These are phyloP conservation scores for Ceratocystis ficicola DNA, from an alignment of 2,329 filamentous ascomycete genomes.

Conservation along the genomic window DNA sequence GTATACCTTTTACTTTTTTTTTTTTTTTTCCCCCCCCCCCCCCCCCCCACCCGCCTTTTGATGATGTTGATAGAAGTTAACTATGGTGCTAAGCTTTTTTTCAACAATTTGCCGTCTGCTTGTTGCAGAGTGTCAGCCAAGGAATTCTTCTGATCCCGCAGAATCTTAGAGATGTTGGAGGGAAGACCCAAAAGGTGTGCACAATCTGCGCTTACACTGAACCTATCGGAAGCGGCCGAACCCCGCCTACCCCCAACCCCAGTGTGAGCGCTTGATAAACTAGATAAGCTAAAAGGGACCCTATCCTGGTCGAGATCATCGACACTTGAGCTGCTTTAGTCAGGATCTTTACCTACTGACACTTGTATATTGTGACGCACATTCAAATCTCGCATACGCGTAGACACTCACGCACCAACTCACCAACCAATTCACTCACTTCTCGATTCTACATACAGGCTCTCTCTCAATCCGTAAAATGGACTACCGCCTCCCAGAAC, in stretches of 20 bases:
- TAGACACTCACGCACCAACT: background rate
- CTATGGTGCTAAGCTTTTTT: too few relatives aligned
- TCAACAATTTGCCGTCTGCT: too few relatives aligned
- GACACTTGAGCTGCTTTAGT: too few relatives aligned
- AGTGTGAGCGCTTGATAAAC: background rate
- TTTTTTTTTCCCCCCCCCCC: too few relatives aligned
- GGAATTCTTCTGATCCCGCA: too few relatives aligned
- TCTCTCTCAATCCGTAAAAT: background rate
- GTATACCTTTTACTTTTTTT: too few relatives aligned
- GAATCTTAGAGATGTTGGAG: too few relatives aligned
- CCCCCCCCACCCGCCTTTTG: too few relatives aligned
- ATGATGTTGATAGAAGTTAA: too few relatives aligned
- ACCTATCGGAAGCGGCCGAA: constrained; percentile 8
- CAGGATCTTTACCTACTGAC: background rate
- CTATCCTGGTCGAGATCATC: too few relatives aligned
- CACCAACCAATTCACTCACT: background rate
- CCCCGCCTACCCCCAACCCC: background rate
- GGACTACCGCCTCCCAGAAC: constrained; percentile 22
- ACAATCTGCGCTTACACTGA: background rate
- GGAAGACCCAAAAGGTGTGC: background rate
- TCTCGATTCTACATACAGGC: background rate
- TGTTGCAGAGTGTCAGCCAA: too few relatives aligned
- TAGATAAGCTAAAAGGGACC: background rate
- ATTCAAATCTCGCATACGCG: too few relatives aligned
- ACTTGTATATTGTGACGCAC: background rate